Evolutionary conservation across 148 eudicot genomes (phyloP).

Genomic region (Camellia granthamiana): DNA sequence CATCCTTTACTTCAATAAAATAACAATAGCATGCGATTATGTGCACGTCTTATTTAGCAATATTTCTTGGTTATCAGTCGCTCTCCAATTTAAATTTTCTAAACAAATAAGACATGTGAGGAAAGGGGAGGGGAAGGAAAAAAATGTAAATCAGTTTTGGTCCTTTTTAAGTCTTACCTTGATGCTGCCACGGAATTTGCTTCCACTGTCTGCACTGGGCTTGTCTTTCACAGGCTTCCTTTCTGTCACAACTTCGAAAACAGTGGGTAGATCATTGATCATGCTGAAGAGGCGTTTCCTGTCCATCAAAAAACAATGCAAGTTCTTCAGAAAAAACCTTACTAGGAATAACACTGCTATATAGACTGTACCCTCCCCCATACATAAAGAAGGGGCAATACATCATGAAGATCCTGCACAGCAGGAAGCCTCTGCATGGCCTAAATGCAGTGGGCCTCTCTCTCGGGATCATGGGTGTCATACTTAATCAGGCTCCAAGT

Average conservation of each 20-base stretch:
- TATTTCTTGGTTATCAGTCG: background rate
- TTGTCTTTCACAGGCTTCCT: constrained; percentile 67
- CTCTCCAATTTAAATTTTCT: background rate
- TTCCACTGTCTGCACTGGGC: constrained; percentile 75
- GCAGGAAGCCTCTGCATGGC: background rate
- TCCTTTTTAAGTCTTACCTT: constrained; percentile 45
- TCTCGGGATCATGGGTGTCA: background rate
- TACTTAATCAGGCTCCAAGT: background rate
- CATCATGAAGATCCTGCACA: background rate
- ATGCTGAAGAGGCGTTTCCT: constrained; percentile 82
- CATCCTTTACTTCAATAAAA: background rate
- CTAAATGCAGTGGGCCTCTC: background rate
- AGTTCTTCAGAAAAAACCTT: background rate
- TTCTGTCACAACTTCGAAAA: constrained; percentile 68
- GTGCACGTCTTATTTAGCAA: background rate
- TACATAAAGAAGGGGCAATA: background rate
- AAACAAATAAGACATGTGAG: background rate
- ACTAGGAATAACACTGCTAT: background rate
- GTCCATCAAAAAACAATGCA: constrained; percentile 22
- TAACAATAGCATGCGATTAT: background rate
- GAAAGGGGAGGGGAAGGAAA: background rate
- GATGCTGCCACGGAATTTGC: constrained; percentile 70
- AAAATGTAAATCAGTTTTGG: background rate
- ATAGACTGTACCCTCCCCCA: background rate
- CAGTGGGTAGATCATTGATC: constrained; percentile 80